These are phyloP conservation scores for Leishmania tropica DNA, from an alignment of 208 protist species.

Conservation along the genomic window DNA sequence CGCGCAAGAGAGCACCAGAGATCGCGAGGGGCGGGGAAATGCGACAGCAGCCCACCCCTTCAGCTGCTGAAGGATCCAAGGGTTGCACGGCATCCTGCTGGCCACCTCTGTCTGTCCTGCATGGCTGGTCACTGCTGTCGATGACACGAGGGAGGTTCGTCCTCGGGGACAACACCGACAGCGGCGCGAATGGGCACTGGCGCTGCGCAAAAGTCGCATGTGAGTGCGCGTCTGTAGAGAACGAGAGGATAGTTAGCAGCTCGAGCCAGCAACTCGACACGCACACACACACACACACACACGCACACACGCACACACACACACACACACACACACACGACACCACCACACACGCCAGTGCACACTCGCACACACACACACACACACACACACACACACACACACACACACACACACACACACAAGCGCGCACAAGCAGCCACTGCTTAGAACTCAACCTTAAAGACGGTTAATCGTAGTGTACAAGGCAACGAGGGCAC, in stretches of 20 bases:
- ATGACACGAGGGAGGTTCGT: not conserved
- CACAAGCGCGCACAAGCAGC: not conserved
- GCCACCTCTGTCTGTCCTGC: not conserved
- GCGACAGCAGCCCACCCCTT: not conserved
- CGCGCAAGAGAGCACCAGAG: not conserved
- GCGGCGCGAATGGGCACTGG: not conserved
- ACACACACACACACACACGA: no score
- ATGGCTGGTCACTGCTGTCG: no score
- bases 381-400: no score
- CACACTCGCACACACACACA: no score
- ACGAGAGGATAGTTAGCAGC: no score
- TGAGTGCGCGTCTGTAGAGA: not conserved
- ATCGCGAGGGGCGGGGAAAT: not conserved
- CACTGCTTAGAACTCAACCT: not conserved
- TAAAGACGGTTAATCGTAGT: not conserved
- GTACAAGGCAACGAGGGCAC: not conserved
- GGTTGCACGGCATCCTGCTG: not conserved
- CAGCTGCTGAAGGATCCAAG: not conserved
- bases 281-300: no score
- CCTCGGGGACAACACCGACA: not conserved
- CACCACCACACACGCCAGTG: no score
- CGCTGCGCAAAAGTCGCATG: not conserved
- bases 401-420: no score
- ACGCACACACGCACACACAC: no score
- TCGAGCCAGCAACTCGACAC: no score